phyloP scores from a whole-genome alignment of 805 yeast species.

The Schwanniomyces yamadae region DNA sequence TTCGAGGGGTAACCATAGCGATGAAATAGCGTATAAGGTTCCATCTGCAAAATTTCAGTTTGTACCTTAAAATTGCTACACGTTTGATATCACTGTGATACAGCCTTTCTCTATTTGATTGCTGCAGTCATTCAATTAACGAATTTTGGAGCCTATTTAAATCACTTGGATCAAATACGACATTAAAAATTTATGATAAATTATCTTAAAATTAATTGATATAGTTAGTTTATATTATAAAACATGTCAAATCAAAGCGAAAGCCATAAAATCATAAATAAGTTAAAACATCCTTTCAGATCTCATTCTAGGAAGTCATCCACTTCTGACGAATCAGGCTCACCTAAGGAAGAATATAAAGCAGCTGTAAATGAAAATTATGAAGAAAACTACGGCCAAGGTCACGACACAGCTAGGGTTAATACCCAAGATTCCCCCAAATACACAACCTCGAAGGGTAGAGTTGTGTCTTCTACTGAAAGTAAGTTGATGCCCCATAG shows the following conservation, averaged over 20 bases:
- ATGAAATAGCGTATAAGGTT: too few species aligned
- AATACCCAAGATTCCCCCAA: background rate
- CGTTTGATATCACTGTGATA: too few species aligned
- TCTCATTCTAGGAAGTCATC: conserved; percentile 6
- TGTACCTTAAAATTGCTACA: too few species aligned
- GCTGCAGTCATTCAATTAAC: conserved; percentile 2
- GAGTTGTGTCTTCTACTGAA: background rate
- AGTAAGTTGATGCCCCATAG: background rate
- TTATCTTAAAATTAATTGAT: too few species aligned
- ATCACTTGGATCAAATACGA: too few species aligned
- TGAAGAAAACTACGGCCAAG: background rate
- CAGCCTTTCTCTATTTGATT: too few species aligned
- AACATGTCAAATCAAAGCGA: too few species aligned
- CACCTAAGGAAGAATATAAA: background rate
- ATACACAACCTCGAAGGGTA: conserved; percentile 1
- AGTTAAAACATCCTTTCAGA: conserved; percentile 23
- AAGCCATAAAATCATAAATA: conserved; percentile 17
- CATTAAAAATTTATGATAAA: too few species aligned
- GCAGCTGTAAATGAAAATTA: background rate
- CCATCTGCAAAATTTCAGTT: too few species aligned
- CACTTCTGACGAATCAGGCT: background rate
- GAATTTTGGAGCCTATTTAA: too few species aligned
- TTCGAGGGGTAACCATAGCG: too few species aligned
- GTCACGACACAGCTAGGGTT: background rate
- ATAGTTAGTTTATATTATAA: too few species aligned